Evolutionary conservation across 306 rosid genomes (phyloP), one percentile per base, ranked within the genome.

Genomic region (Psophocarpus tetragonolobus): DNA sequence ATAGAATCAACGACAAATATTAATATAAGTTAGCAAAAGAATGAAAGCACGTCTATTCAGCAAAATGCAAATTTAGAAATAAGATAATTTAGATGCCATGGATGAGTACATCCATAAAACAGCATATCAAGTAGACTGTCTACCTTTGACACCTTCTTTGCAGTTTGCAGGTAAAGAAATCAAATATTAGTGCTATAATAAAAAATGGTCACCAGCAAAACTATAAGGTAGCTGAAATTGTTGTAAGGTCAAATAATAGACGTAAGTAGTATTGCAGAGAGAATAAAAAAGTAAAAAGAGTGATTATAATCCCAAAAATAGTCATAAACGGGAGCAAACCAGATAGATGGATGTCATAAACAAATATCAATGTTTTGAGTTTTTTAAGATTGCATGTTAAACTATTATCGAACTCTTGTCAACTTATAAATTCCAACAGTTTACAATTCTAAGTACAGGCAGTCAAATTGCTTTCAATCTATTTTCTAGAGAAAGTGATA

Each of bases 1-100:
- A 80, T 12, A 24, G 57, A 77, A 73, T 29, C 47, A 71, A 75
- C 10, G 77, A 45, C 38, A 65, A 62, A 58, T 36, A 47, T 79
- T 35, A 67, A 23, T 54, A 23, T 33, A 38, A 44, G 30, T 61
- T 33, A 73, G 10, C 50, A 63, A 57, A 71, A 73, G 35, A 68
- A 71, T 30, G 54, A 57, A 18, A 66, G 9, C 18, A 15, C 26
- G 7, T 36, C 17, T 41, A 27, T 12, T 23, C 5, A 35, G 42
- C 67, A 50, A 38, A 51, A 50, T 8, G 36, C 23, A 14, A 33
- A 57, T 38, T 47, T 62, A 21, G n/a, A 76, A 71, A 64, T 5
- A 57, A 24, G 71, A 68, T 35, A 54, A 51, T 26, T 17, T 26
- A 29, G 17, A 56, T 45, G 20, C 20, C 3, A 1, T 41, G 11